Conservation (phyloP, 495 filamentous ascomycete species). For the Gamarada debralockiae region DNA sequence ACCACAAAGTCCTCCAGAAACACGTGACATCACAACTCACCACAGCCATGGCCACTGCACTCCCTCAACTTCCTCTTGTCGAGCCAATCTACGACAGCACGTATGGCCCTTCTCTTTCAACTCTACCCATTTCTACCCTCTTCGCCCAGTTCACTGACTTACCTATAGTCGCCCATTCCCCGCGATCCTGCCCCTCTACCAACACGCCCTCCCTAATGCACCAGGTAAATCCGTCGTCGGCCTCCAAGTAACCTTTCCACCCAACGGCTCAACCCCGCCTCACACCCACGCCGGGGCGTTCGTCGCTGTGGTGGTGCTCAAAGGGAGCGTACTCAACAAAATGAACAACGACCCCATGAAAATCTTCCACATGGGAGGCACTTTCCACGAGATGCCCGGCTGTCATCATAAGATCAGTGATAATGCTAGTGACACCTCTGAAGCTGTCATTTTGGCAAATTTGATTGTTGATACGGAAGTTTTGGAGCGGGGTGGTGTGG, state of each 20-base stretch:
- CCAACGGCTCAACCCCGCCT: constrained; percentile 15
- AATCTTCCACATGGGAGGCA: constrained; percentile 8
- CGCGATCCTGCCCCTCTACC: constrained; percentile 1
- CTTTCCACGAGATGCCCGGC: constrained; percentile 14
- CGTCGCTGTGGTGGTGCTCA: constrained; percentile 7
- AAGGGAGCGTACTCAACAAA: constrained; percentile 8
- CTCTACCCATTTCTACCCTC: not conserved
- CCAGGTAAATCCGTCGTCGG: constrained; percentile 5
- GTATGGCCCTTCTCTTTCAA: not conserved
- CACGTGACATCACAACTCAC: not conserved
- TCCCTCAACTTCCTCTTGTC: not conserved
- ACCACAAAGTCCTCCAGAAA: too few species aligned
- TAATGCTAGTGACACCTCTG: constrained; percentile 15
- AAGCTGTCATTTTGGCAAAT: constrained; percentile 12
- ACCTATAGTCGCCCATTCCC: constrained; percentile 12
- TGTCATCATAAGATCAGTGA: constrained; percentile 19
- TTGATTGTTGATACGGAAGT: constrained; percentile 16
- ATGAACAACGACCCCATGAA: constrained; percentile 18
- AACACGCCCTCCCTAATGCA: constrained; percentile 1
- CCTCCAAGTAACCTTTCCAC: constrained; percentile 15
- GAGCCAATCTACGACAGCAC: not conserved
- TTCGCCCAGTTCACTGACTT: too few species aligned
- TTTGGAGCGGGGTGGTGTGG: constrained; percentile 2
- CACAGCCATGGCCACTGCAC: not conserved
- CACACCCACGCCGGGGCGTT: constrained; percentile 18